phyloP scores from a whole-genome alignment of 805 yeast genomes.

The Saturnispora halmiae region DNA sequence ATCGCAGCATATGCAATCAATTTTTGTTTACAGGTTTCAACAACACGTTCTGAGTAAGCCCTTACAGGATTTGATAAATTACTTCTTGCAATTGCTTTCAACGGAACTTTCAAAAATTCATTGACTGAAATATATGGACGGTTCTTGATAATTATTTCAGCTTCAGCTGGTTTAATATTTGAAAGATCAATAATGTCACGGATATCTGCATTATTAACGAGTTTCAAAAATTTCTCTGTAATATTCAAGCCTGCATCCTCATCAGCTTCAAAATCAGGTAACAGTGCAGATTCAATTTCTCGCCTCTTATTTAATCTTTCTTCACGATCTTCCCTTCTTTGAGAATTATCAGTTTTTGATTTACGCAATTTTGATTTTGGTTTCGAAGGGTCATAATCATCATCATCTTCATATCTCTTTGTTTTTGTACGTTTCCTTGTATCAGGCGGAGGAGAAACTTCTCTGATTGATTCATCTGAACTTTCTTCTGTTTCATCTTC shows the following conservation, averaged over 20 bases:
- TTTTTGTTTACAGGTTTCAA: slow-evolving; percentile 60
- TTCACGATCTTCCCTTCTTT: slow-evolving; percentile 1
- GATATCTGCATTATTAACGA: slow-evolving; percentile 67
- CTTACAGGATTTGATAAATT: slow-evolving; percentile 1
- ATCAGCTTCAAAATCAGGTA: slow-evolving; percentile 22
- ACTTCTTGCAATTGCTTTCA: slow-evolving; percentile 26
- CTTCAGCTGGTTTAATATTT: slow-evolving; percentile 56
- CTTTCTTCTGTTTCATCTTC: slow-evolving; percentile 7
- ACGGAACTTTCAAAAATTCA: slow-evolving; percentile 49
- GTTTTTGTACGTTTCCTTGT: neutral
- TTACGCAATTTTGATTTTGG: neutral
- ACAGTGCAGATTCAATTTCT: slow-evolving; percentile 31
- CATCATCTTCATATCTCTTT: slow-evolving; percentile 42
- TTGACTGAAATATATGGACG: slow-evolving; percentile 64
- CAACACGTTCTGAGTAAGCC: slow-evolving; percentile 57
- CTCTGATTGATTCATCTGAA: slow-evolving; percentile 11
- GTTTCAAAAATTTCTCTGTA: slow-evolving; percentile 60
- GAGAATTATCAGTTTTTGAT: neutral
- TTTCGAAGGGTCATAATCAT: slow-evolving; percentile 26
- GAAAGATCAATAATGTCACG: slow-evolving; percentile 77
- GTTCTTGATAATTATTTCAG: slow-evolving; percentile 48
- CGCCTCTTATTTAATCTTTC: slow-evolving; percentile 14
- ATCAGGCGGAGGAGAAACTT: slow-evolving; percentile 5
- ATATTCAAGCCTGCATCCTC: slow-evolving; percentile 32
- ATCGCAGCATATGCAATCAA: slow-evolving; percentile 89